Evolutionary conservation across 2,329 filamentous ascomycete genomes (phyloP), one percentile per base, ranked within the genome.

Genomic region (Tolypocladium tundrense): DNA sequence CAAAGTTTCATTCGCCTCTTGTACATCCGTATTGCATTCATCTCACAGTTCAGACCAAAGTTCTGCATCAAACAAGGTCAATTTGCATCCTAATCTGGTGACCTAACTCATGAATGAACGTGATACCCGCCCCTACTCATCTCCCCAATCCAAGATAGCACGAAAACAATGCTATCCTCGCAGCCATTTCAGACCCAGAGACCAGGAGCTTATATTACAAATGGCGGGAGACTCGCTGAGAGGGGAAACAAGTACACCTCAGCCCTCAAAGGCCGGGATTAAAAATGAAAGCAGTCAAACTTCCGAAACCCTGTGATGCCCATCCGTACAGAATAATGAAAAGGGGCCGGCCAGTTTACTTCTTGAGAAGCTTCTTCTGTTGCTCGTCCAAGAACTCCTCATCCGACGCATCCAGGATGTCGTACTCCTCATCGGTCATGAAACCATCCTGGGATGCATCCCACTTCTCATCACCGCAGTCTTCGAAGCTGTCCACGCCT

Each of bases 371-470:
- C 66, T 70, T 74, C 66, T 73, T 74, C 65, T 77, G 73, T 68
- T 81, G 77, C 66, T 83, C 83, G 61, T 80, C 79, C 55, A 84
- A 71, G 64, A 82, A 88, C 70, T 97, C 93, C 72, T 96, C 90
- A 64, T 97, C 93, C 59, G 90, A 96, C 50, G 91, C 93, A 75
- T 97, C 91, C 52, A 97, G 84, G 63, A 97, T 92, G 68, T 99
- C 94, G 72, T 97, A 99, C 75, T 99, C 94, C 72, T 97, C 94
- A 63, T 99, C 94, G 0, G 94, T 97, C 79, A 96, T 76, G 79
- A 96, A 97, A 14, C 87, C 89, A 60, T 88, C 85, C 14, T 86
- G 84, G 1, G 80, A 82, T n/a, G 74, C 77, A 45, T 84, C 79
- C 78, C 81, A 85, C 53, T 87, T 86, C n/a, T 84, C 83, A 57